These are phyloP conservation scores for Raphanus sativus DNA, from an alignment of 345 rosid species.

Conservation along the genomic window DNA sequence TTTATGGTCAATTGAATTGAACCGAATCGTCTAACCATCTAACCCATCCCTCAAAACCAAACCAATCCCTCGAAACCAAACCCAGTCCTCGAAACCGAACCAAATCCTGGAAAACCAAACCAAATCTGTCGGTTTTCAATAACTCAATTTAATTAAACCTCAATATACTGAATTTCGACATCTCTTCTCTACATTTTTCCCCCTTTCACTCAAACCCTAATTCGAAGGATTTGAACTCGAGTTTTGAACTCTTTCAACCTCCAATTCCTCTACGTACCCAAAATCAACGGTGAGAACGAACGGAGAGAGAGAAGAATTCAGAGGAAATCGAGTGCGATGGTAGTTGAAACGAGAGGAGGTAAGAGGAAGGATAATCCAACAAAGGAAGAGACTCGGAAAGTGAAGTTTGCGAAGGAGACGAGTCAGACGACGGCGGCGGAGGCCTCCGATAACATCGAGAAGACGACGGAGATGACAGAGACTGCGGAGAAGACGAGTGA, in stretches of 20 bases:
- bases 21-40: neutral
- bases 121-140: neutral
- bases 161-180: no score
- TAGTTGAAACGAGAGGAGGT: neutral
- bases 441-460: no score
- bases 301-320: neutral
- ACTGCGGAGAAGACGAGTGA: neutral
- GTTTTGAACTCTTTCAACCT: no score
- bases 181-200: neutral
- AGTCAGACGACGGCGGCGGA: neutral
- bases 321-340: neutral
- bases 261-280: no score
- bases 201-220: neutral
- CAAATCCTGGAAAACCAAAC: neutral
- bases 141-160: neutral
- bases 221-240: no score
- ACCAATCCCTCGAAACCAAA: neutral
- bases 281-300: no score
- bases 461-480: neutral
- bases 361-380: neutral
- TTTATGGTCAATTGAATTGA: neutral
- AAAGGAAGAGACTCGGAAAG: neutral
- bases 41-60: neutral
- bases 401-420: neutral
- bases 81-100: neutral